A percentile compares a stretch with the other conserved stretches of the same genome.
Evolutionary conservation across 306 rosid genomes (phyloP).

Genomic region (Canavalia gladiata): DNA sequence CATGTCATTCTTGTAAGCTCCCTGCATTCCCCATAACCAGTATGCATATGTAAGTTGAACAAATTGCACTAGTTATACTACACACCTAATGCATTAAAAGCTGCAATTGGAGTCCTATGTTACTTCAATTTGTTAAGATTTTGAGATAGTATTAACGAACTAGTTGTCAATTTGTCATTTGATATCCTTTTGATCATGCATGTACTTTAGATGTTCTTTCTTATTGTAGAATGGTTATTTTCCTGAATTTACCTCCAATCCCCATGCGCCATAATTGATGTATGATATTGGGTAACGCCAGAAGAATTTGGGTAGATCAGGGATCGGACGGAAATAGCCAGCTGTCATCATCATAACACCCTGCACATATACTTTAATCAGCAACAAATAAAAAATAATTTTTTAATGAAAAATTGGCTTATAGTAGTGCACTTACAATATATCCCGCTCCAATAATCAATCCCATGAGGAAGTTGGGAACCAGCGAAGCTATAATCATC

Average conservation of each 20-base stretch:
- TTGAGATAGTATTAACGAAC: background rate
- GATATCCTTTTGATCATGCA: background rate
- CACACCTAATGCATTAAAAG: background rate
- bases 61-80: background rate
- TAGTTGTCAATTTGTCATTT: background rate
- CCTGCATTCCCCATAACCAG: constrained; percentile 59
- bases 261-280: constrained; percentile 90
- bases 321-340: constrained; percentile 74
- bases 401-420: constrained; percentile 2
- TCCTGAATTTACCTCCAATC: constrained; percentile 66
- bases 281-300: constrained; percentile 94
- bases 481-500: constrained; percentile 94
- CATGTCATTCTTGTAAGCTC: constrained; percentile 90
- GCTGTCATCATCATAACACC: constrained; percentile 95
- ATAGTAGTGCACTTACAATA: constrained; percentile 57
- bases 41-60: background rate
- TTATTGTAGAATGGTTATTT: constrained; percentile 7
- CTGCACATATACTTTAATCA: constrained; percentile 50
- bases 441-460: constrained; percentile 90
- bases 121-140: background rate
- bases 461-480: constrained; percentile 95
- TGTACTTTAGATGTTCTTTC: constrained; percentile 3
- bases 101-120: no score
- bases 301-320: constrained; percentile 78
- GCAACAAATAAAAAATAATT: background rate